Evolutionary conservation across 805 yeast genomes (phyloP), one percentile per base, ranked within the genome.

Genomic region (Diddensiella santjacobensis): DNA sequence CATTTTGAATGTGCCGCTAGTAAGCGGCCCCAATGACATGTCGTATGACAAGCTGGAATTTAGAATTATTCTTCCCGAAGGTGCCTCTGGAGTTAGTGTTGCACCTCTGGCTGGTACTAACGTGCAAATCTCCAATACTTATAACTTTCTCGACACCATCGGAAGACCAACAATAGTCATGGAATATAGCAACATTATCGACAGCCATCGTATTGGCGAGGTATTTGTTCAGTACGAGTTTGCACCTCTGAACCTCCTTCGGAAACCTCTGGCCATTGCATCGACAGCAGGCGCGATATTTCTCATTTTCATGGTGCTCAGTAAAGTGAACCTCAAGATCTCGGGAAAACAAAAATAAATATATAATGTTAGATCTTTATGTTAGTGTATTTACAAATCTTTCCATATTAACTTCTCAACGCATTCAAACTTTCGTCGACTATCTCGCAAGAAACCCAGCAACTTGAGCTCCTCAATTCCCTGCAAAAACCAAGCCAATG

Each of bases 11-110:
- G 78, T 90, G 24, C 95, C 96, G 13, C 59, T 89, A 19, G 58
- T 93, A 31, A 80, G 80, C 60, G 87, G 93, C 15, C 83, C 91
- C 30, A 65, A 64, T 18, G 89, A 85, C 58, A 73, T 81, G n/a
- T 68, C 79, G 40, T 90, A 88, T 65, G 84, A 78, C 49, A 65
- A 74, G 33, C 82, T 82, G 4, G 69, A 71, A 35, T 64, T 87
- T 42, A 75, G 77, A 33, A 69, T 91, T 54, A 82, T 80, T 59
- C 76, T 93, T 55, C 99, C 99, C 10, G 97, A 93, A 68, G 91
- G 90, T 42, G 84, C 98, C 73, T 55, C 69, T 75, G 44, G 54
- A 77, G 40, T 79, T 73, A 50, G 60, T 31, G 73, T 84, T 37
- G 73, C 84, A 15, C 85, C 93, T 17, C 63, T 83, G 57, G 63